Evolutionary conservation across 2,329 filamentous ascomycete genomes (phyloP).

Genomic region (Penicillium sclerotigenum): DNA sequence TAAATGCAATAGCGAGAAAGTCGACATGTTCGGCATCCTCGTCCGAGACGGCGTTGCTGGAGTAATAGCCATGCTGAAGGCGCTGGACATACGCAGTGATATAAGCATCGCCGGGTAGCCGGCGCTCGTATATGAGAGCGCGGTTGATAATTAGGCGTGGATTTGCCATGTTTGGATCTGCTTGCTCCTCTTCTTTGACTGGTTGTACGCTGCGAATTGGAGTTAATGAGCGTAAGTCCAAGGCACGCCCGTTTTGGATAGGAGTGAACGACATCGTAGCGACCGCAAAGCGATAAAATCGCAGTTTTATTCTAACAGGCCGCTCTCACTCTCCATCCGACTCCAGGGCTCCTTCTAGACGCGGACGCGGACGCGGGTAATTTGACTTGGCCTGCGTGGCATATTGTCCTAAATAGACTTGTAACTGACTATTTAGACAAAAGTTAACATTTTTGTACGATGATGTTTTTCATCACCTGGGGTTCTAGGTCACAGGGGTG

Average conservation of each 20-base stretch:
- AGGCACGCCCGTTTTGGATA: not conserved
- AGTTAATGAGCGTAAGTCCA: not conserved
- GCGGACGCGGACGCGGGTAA: not conserved
- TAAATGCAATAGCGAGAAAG: conserved; percentile 50
- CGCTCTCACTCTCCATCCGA: conserved; percentile 17
- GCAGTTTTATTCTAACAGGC: conserved; percentile 5
- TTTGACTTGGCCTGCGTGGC: not conserved
- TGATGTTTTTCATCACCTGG: conserved; percentile 8
- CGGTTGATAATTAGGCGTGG: conserved; percentile 38
- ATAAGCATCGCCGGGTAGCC: conserved; percentile 48
- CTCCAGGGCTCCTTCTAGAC: conserved; percentile 5
- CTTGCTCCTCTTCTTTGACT: conserved; percentile 7
- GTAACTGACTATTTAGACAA: not conserved
- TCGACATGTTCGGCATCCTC: conserved; percentile 44
- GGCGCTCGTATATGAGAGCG: conserved; percentile 50
- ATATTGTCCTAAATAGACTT: not conserved
- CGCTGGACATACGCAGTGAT: conserved; percentile 51
- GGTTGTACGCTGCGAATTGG: not conserved
- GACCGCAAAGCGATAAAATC: conserved; percentile 4
- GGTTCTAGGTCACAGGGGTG: conserved; percentile 1
- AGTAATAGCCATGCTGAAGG: conserved; percentile 50
- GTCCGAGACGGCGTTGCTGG: conserved; percentile 44
- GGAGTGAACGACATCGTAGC: conserved; percentile 7
- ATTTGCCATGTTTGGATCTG: conserved; percentile 39
- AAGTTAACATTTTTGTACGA: not conserved